Percentiles rank a stretch among this genome's conserved stretches.
phyloP scores from a whole-genome alignment of 2,329 filamentous ascomycete species.

The Apiospora marii region DNA sequence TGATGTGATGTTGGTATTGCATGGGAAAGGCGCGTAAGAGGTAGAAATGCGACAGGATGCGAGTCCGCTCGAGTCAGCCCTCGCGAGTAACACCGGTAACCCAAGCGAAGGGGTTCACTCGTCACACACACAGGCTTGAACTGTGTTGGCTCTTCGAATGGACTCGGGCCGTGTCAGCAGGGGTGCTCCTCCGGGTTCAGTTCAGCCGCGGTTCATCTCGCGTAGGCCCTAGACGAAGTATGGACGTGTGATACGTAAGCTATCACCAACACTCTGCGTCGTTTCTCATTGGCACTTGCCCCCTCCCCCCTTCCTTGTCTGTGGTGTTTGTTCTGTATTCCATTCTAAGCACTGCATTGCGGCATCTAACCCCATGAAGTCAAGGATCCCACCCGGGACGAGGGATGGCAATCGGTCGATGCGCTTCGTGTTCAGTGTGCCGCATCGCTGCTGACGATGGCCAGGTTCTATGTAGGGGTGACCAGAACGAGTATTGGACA shows the following conservation, averaged over 20 bases:
- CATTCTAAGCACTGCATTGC: neutral
- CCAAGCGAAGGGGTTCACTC: neutral
- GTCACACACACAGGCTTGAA: neutral
- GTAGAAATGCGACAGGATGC: neutral
- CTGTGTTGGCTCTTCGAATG: neutral
- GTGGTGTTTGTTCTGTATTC: neutral
- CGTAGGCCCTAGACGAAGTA: neutral
- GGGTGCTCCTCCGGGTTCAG: neutral
- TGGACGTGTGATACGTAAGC: neutral
- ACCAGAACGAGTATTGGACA: neutral
- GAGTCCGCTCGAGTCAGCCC: neutral
- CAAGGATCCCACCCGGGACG: neutral
- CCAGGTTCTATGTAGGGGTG: neutral
- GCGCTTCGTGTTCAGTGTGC: neutral
- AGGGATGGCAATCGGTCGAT: neutral
- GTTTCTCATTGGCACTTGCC: neutral
- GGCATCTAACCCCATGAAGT: neutral
- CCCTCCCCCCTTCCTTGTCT: neutral
- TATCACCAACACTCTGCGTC: neutral
- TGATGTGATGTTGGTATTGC: neutral
- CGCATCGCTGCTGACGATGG: neutral
- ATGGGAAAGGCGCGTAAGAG: neutral
- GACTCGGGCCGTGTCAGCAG: slow-evolving; percentile 11
- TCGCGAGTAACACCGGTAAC: neutral
- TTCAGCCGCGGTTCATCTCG: neutral